Base-by-base conservation (phyloP, 208 protist species). In the Phytomonas francai region DNA sequence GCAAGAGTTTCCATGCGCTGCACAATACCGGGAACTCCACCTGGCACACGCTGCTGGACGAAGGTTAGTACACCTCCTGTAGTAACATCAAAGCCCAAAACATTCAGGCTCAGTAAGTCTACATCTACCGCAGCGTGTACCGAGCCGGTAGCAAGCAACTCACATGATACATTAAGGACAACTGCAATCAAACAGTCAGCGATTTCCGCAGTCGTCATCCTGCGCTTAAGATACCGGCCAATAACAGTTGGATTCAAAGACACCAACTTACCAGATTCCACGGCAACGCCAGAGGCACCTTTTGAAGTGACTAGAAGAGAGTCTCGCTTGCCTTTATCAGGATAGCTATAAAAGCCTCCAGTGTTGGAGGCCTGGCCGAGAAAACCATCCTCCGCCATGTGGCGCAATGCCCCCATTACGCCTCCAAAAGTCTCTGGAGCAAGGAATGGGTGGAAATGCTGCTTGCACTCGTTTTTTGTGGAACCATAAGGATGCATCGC, bases 131-230 rank as follows among this genome's bases (percentile, higher is more conserved):
- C 73, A n/a, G 59, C 70, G 14, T 67, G 74, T 34, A 94, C 68
- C 30, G 73, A 70, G 4, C 77, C 78, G 11, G 72, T 70, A 25
- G 74, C 63, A 0, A 94, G 76, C 49, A 94, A 49, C 39, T 80
- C 81, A 33, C 79, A 89, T 62, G 76, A 78, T 57, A 72, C 81
- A 67, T 89, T 89, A 25, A 89, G 70, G 27, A 91, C 79, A 22
- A 78, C 85, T 6, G 78, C 80, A 16, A 90, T 63, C 34, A 94
- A 82, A 39, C 81, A 76, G 63, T 87, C 77, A 0, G 81, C 64
- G 14, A 89, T 60, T 59, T 84, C 78, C 0, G 63, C 33, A 12
- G 72, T 72, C 0, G 79, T 83, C 12, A 59, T 45, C 27, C 76
- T 33, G 62, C 60, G 70, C n/a, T 72, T 65, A 39, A 88, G 62